phyloP scores from a whole-genome alignment of 805 yeast genomes.

The Candida pseudofarinosa region DNA sequence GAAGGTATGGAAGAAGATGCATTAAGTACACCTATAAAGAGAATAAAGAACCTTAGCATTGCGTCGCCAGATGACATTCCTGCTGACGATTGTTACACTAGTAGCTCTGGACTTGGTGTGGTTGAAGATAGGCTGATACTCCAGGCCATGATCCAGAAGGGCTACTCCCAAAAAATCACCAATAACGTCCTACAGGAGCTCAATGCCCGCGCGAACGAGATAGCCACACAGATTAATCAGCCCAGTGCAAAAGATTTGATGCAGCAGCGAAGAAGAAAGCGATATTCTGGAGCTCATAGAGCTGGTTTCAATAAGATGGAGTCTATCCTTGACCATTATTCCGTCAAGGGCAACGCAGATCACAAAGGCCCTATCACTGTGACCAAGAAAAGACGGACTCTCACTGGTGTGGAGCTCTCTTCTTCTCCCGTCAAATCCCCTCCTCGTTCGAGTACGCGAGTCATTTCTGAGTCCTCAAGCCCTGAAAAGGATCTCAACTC shows the following conservation, averaged over 20 bases:
- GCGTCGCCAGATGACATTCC: constrained; percentile 22
- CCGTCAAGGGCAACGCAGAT: constrained; percentile 24
- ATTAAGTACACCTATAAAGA: constrained; percentile 39
- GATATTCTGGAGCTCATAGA: constrained; percentile 31
- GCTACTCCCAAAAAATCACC: constrained; percentile 46
- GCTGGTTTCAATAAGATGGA: constrained; percentile 43
- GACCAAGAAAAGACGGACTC: constrained; percentile 35
- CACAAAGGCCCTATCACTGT: constrained; percentile 1
- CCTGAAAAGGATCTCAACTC: constrained; percentile 1
- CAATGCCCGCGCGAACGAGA: constrained; percentile 37
- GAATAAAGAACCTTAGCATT: constrained; percentile 28
- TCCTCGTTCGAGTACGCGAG: constrained; percentile 4
- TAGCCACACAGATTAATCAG: constrained; percentile 18
- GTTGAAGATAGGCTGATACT: constrained; percentile 6
- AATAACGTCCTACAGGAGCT: constrained; percentile 44
- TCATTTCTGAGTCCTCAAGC: neutral
- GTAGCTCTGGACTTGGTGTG: neutral
- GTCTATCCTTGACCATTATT: constrained; percentile 45
- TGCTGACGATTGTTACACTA: neutral
- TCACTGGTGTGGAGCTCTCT: constrained; percentile 22
- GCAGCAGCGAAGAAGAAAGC: constrained; percentile 15
- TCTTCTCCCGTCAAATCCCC: constrained; percentile 28
- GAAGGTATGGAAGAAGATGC: constrained; percentile 11
- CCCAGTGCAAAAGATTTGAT: constrained; percentile 10
- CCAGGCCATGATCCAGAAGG: constrained; percentile 35